Evolutionary conservation across 2,329 filamentous ascomycete genomes (phyloP), one percentile per base, ranked within the genome.

Genomic region (Phoma sp.): DNA sequence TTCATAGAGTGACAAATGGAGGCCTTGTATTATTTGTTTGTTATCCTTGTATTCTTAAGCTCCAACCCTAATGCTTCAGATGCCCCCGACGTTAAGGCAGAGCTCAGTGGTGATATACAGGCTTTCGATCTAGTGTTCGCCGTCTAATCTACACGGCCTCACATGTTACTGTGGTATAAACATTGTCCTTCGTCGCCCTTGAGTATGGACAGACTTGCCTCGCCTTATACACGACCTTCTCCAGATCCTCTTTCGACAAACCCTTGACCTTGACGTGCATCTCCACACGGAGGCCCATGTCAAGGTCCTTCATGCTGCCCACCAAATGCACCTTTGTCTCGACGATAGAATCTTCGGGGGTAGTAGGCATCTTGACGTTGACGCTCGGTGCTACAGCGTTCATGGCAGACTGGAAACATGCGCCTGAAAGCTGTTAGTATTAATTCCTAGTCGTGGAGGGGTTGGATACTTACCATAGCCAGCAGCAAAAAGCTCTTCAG

Each of bases 381-480:
- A 80, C 47, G 14, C 63, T 64, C 11, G 73, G 66, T 0, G 79
- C 78, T 2, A 72, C 67, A 2, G 77, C 75, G 56, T 77, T 78
- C 79, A 80, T 80, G 6, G 78, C 77, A 27, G 71, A 73, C 59
- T 80, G 78, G 62, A 79, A 80, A 58, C 78, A 80, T 7, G 78
- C 77, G 24, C 52, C 52, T 49, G 18, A 13, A 2, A 3, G 13
- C 3, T 43, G 25, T 52, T 35, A 52, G 35, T 4, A 1, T 14
- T 2, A 4, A 2, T 11, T 18, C 6, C 23, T 7, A 2, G 11
- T 3, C 2, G 10, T 18, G 5, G 13, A 25, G 8, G 7, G 1
- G 7, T 18, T 3, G 37, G 13, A 6, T 7, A n/a, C 14, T 13
- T 39, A 49, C 78, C 79, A 55, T 79, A 80, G 22, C 78, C 78